Evolutionary conservation across 352 stramenopile species (phyloP).

Genomic region (Globisporangium lucens): DNA sequence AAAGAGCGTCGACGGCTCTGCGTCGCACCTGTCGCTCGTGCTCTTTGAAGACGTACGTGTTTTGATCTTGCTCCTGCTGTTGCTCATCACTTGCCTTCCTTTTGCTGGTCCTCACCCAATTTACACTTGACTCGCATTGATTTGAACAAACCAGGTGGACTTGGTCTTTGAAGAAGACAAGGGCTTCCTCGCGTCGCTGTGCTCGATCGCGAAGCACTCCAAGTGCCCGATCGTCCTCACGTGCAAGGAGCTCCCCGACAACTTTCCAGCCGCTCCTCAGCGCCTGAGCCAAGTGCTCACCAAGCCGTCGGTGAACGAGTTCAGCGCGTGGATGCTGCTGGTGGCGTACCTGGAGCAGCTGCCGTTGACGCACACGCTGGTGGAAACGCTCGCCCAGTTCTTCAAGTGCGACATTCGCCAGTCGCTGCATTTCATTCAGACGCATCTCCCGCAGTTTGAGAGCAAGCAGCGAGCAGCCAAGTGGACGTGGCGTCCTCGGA

Average conservation of each 20-base stretch:
- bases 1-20: conserved; percentile 32
- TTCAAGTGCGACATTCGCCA: conserved; percentile 69
- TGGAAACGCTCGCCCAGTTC: conserved; percentile 42
- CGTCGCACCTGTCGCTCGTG: conserved; percentile 70
- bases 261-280: conserved; percentile 50
- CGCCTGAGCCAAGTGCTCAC: conserved; percentile 34
- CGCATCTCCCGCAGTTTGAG: conserved; percentile 27
- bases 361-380: conserved; percentile 30
- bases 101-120: not conserved
- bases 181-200: conserved; percentile 65
- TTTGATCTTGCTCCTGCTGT: not conserved
- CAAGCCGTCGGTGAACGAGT: conserved; percentile 53
- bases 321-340: conserved; percentile 60
- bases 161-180: conserved; percentile 82
- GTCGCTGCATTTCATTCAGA: conserved; percentile 69
- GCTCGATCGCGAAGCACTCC: conserved; percentile 74
- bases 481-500: conserved; percentile 19
- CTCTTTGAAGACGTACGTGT: conserved; percentile 74
- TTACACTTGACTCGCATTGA: not conserved
- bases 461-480: conserved; percentile 11
- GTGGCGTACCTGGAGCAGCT: conserved; percentile 58
- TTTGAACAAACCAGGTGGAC: conserved; percentile 35
- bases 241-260: conserved; percentile 53
- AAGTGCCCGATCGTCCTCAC: conserved; percentile 83
- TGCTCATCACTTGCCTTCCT: not conserved